Base-by-base conservation (phyloP, 108 stramenopile genomes). In the Cyclotella baltica region DNA sequence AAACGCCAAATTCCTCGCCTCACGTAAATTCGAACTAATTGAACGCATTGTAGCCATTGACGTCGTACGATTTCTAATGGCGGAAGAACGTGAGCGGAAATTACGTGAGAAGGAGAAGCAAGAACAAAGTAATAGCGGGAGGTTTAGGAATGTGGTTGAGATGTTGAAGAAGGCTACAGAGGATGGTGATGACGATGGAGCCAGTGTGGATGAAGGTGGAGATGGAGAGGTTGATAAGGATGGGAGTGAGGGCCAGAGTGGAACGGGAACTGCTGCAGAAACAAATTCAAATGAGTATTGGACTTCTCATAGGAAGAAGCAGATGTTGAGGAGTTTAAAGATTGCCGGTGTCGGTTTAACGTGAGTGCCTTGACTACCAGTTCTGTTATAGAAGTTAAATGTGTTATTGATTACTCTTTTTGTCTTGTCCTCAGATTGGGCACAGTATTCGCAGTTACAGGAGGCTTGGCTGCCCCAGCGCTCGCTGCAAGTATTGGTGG, bases 391-490 rank as follows among this genome's bases (percentile, higher is more conserved):
- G n/a, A 52, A n/a, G 4, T 52, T 52, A 19, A n/a, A 8, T 0
- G 16, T 31, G 33, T 34, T 33, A n/a, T 61, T 15, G 59, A 61
- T 33, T n/a, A 61, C 31, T 16, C 83, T 89, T 58, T n/a, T n/a
- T n/a, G n/a, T n/a, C n/a, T n/a, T n/a, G n/a, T n/a, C n/a, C n/a
- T n/a, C n/a, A n/a, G n/a, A n/a, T n/a, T n/a, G n/a, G 91, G 91
- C 16, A 86, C 86, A 16, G 66, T 88, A 22, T 87, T 92, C 81
- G 91, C 87, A 23, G 77, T 92, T 22, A 88, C 91, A 0, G 91
- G 88, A 25, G 91, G 91, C 4, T 53, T 92, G 30, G 91, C 91
- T 19, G 91, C 91, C 6, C 90, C 90, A 29, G 90, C 77, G n/a
- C 77, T 90, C 28, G 89, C 87, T 2, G 87, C 87, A 34, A 84